These are phyloP conservation scores for Ilyonectria destructans DNA, from an alignment of 2,329 filamentous ascomycete genomes.

Conservation along the genomic window DNA sequence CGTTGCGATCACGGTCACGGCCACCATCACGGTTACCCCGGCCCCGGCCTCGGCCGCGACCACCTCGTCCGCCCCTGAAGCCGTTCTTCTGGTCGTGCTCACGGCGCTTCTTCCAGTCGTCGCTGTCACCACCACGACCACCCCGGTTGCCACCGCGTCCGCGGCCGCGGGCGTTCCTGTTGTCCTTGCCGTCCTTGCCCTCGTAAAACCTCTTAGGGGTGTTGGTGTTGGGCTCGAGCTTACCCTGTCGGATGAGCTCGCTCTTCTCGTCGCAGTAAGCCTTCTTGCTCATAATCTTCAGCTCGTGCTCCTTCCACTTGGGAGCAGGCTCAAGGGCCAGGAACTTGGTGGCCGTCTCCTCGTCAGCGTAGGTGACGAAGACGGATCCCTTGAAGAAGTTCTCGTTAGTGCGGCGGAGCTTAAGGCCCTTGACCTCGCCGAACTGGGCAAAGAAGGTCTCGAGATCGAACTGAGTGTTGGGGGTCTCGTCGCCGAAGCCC, in stretches of 20 bases:
- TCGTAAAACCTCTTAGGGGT: conserved; percentile 65
- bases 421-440: conserved; percentile 85
- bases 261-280: conserved; percentile 88
- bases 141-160: conserved; percentile 57
- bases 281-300: conserved; percentile 90
- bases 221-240: conserved; percentile 72
- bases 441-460: conserved; percentile 91
- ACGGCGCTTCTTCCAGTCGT: conserved; percentile 77
- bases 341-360: conserved; percentile 86
- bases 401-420: conserved; percentile 83
- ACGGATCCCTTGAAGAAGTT: conserved; percentile 95
- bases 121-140: conserved; percentile 58
- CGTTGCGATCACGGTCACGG: conserved; percentile 53
- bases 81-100: conserved; percentile 75
- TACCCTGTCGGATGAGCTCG: conserved; percentile 79
- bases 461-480: conserved; percentile 91
- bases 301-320: conserved; percentile 84
- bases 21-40: conserved; percentile 60
- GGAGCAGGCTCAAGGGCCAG: conserved; percentile 85
- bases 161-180: conserved; percentile 58
- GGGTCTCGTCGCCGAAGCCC: conserved; percentile 90
- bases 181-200: conserved; percentile 58
- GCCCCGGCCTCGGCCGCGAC: conserved; percentile 61
- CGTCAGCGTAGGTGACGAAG: conserved; percentile 91
- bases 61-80: conserved; percentile 66